Conservation (phyloP, 2,329 filamentous ascomycete species). For the Verticillium tricorpus region DNA sequence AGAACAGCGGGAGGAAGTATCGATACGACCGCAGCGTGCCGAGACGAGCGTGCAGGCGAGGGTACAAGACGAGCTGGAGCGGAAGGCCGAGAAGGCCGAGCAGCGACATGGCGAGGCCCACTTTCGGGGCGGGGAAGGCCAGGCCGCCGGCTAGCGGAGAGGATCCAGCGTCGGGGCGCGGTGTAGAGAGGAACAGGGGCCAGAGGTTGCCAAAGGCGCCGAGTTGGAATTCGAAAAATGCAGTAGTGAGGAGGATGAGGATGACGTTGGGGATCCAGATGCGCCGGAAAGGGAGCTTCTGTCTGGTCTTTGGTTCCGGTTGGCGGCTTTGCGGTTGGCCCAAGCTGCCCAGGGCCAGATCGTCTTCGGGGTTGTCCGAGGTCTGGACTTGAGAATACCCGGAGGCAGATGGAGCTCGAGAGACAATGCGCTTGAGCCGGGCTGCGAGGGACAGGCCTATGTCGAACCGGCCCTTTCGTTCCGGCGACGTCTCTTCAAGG, state of each 20-base stretch:
- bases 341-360: not conserved
- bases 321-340: not conserved
- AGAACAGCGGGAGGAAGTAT: slow-evolving; percentile 61
- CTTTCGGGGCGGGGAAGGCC: slow-evolving; percentile 60
- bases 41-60: slow-evolving; percentile 56
- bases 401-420: not conserved
- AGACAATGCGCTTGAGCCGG: slow-evolving; percentile 24
- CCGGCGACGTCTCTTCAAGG: slow-evolving; percentile 57
- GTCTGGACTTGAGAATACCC: not conserved
- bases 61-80: slow-evolving; percentile 66
- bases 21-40: slow-evolving; percentile 65
- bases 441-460: slow-evolving; percentile 32
- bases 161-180: slow-evolving; percentile 37
- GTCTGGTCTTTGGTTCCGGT: slow-evolving; percentile 4
- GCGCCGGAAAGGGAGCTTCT: slow-evolving; percentile 30
- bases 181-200: slow-evolving; percentile 65
- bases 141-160: slow-evolving; percentile 58
- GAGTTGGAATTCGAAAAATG: slow-evolving; percentile 66
- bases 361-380: not conserved
- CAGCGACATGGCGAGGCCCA: slow-evolving; percentile 65
- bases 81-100: slow-evolving; percentile 65
- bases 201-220: slow-evolving; percentile 66
- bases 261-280: slow-evolving; percentile 45
- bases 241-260: slow-evolving; percentile 55
- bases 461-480: slow-evolving; percentile 41